Base-by-base conservation (phyloP, 257 asterid species). In the Solanum tacnaense region DNA sequence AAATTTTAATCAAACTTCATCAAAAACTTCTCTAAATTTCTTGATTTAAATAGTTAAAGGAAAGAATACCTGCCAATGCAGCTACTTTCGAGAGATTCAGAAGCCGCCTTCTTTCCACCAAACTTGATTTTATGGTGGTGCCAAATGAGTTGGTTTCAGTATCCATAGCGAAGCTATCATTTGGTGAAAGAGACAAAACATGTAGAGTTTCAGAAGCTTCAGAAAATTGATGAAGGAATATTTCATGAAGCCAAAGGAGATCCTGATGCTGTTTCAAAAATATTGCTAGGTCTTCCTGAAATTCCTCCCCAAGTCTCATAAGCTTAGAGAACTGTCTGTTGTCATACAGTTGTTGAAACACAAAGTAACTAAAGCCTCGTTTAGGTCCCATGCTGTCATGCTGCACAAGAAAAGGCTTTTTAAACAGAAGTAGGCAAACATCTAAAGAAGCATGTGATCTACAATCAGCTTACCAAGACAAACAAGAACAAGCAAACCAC, bases 121-220 rank as follows among this genome's bases (percentile, higher is more conserved):
- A 90, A 78, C 92, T 92, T 79, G 90, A 86, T 88, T 56, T 90
- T 49, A 76, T 71, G 85, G 84, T 75, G 12, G 91, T 86, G 88
- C 86, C 88, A 87, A 78, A 84, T 83, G 91, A 87, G 84, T 87
- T 91, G 86, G 46, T 88, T 83, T 90, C 95, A 91, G 89, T 84
- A 84, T 88, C 86, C 71, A 91, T 86, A 87, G 85, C 71, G 41
- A 93, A 85, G 79, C 67, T 88, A 83, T 89, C 95, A 83, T 92
- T 94, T 91, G 89, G 92, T 38, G 97, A 92, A 88, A 96, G 93
- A 89, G 98, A 94, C 90, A 93, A 89, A 29, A 82, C 90, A 90
- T 96, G 99, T 73, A 95, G 93, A 84, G 97, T 93, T 91, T 94
- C 97, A 85, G 99, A 95, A 84, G 98, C 99, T n/a, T 94, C 92